A percentile compares a stretch with the other conserved stretches of the same genome.
phyloP scores from a whole-genome alignment of 2,329 filamentous ascomycete genomes.

The Hymenoscyphus occultus region DNA sequence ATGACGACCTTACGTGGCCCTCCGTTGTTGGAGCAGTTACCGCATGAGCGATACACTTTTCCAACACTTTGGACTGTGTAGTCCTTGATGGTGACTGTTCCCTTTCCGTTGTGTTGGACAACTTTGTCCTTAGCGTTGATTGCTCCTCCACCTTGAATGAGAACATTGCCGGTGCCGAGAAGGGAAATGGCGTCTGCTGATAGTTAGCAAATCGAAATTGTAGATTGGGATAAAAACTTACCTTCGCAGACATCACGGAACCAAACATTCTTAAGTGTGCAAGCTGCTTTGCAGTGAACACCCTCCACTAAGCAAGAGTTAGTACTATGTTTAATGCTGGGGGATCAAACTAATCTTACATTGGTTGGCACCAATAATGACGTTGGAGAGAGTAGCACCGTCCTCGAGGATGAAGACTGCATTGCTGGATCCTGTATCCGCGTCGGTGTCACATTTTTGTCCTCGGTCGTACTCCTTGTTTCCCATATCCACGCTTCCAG shows the following conservation, averaged over 20 bases:
- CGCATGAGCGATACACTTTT: conserved; percentile 48
- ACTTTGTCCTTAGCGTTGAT: conserved; percentile 38
- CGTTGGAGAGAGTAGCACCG: conserved; percentile 50
- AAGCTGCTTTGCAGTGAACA: conserved; percentile 49
- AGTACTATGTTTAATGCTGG: background rate
- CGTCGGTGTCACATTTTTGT: conserved; percentile 24
- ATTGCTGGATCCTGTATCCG: conserved; percentile 28
- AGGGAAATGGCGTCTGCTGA: conserved; percentile 35
- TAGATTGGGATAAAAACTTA: conserved; percentile 30
- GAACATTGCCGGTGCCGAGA: conserved; percentile 34
- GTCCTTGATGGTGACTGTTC: conserved; percentile 37
- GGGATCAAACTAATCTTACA: conserved; percentile 12
- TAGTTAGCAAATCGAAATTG: conserved; percentile 17
- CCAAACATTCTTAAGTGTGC: conserved; percentile 46
- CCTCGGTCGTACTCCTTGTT: conserved; percentile 29
- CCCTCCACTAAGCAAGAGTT: conserved; percentile 39
- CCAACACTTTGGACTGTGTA: conserved; percentile 42
- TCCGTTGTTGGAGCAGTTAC: conserved; percentile 40
- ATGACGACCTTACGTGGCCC: conserved; percentile 35
- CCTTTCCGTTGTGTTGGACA: conserved; percentile 38
- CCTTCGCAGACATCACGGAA: conserved; percentile 34
- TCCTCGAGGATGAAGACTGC: conserved; percentile 52
- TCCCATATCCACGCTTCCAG: conserved; percentile 21
- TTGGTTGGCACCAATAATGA: conserved; percentile 51
- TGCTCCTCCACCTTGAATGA: conserved; percentile 39